These are phyloP conservation scores for Baorangia bicolor DNA, from an alignment of 768 basidiomycete species.

Conservation along the genomic window DNA sequence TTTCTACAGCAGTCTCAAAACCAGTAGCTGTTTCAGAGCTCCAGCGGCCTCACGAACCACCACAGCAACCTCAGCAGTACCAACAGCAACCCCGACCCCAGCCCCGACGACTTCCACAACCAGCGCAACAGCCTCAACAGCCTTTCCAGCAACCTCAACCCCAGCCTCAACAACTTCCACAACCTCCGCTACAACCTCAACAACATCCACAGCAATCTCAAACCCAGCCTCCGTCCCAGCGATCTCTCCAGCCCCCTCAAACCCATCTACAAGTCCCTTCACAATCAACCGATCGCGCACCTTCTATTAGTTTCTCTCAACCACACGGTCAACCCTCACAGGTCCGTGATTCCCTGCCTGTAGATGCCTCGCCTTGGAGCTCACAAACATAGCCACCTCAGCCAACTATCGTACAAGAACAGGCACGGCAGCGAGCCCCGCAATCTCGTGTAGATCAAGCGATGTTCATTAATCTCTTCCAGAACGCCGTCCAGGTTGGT, in stretches of 20 bases:
- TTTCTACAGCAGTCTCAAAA: neutral
- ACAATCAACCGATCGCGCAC: neutral
- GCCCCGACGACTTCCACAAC: constrained; percentile 1
- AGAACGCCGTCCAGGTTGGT: constrained; percentile 21
- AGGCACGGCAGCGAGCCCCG: neutral
- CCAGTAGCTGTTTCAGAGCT: neutral
- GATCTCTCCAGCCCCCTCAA: constrained; percentile 1
- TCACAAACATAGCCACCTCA: neutral
- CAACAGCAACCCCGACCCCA: neutral
- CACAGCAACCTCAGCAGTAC: neutral
- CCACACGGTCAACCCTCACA: neutral
- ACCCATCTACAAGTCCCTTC: neutral
- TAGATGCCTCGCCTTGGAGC: neutral
- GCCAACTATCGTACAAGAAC: constrained; percentile 5
- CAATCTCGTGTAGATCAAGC: constrained; percentile 7
- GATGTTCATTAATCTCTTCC: constrained; percentile 24
- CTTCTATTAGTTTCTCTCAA: neutral
- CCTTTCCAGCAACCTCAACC: neutral
- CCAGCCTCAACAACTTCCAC: neutral
- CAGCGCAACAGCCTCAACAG: neutral
- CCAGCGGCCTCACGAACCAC: neutral
- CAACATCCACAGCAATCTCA: neutral
- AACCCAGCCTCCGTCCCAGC: neutral
- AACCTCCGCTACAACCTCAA: neutral
- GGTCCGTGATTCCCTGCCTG: neutral